Percentiles rank a stretch among this genome's conserved stretches.
These are phyloP conservation scores for Tardiomyces depauwii DNA, from an alignment of 1,139 yeast genomes.

Conservation along the genomic window DNA sequence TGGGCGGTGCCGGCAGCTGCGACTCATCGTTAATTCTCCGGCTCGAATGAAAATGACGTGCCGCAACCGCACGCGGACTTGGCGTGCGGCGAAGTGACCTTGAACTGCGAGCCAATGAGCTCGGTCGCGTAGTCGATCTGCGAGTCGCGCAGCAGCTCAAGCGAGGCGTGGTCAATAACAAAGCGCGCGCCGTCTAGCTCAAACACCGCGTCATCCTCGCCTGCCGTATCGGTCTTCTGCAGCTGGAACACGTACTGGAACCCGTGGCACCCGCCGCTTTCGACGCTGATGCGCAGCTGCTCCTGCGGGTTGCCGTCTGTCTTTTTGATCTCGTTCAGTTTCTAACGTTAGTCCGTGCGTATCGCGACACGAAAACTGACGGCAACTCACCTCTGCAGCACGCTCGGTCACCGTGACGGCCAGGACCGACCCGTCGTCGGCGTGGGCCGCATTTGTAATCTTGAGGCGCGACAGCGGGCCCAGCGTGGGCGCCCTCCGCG, in stretches of 20 bases:
- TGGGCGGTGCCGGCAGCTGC: too few relatives aligned
- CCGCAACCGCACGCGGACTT: conserved; percentile 97
- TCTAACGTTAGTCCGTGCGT: neutral
- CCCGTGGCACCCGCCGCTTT: conserved; percentile 98
- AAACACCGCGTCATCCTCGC: conserved; percentile 41
- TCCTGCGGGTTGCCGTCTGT: conserved; percentile 49
- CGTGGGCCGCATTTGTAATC: neutral
- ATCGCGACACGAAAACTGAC: too few relatives aligned
- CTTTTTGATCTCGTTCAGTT: conserved; percentile 40
- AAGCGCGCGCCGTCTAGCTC: conserved; percentile 60
- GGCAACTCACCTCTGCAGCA: neutral
- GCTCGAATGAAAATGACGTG: conserved; percentile 77
- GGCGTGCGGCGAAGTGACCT: conserved; percentile 80
- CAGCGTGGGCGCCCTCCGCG: neutral
- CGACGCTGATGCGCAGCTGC: conserved; percentile 73
- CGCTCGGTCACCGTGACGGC: neutral
- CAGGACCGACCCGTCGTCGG: neutral
- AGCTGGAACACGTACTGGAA: conserved; percentile 77
- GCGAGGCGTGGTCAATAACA: conserved; percentile 67
- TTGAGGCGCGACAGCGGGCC: neutral
- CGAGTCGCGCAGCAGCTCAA: conserved; percentile 75
- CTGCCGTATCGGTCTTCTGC: conserved; percentile 34
- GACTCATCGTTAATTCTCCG: neutral
- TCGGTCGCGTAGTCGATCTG: conserved; percentile 86
- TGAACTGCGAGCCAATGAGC: conserved; percentile 89